phyloP scores from a whole-genome alignment of 2,329 filamentous ascomycete genomes.

The Phyllosticta capitalensis region DNA sequence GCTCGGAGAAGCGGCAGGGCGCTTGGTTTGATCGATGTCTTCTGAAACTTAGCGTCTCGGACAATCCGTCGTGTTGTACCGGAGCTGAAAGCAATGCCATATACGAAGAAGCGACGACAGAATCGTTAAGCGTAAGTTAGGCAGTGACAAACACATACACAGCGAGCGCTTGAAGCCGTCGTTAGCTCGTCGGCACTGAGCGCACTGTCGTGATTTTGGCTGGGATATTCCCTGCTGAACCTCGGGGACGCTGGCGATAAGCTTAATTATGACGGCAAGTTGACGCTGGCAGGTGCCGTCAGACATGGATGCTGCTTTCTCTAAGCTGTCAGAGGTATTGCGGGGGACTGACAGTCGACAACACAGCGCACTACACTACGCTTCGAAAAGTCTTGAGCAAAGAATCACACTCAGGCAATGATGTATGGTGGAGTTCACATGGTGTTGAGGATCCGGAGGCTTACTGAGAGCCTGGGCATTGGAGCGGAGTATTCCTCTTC shows the following conservation, averaged over 20 bases:
- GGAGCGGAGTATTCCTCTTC: no score
- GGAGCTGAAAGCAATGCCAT: neutral
- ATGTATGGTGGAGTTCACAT: no score
- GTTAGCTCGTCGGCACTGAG: neutral
- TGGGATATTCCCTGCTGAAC: neutral
- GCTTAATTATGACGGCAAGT: neutral
- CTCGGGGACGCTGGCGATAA: neutral
- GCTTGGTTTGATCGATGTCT: neutral
- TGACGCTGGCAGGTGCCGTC: neutral
- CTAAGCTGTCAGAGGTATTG: neutral
- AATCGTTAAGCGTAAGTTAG: no score
- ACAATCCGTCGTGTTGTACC: neutral
- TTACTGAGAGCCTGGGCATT: no score
- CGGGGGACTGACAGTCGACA: neutral
- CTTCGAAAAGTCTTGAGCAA: no score
- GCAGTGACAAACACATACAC: neutral
- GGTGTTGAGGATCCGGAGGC: no score
- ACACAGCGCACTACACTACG: neutral
- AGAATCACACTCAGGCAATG: no score
- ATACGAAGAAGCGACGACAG: no score
- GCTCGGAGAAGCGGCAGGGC: neutral
- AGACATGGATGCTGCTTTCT: neutral
- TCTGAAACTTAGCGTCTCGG: neutral
- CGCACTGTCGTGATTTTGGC: neutral
- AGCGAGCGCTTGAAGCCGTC: no score